These are phyloP conservation scores for Peronospora tabacina DNA, from an alignment of 352 stramenopile species.

Conservation along the genomic window DNA sequence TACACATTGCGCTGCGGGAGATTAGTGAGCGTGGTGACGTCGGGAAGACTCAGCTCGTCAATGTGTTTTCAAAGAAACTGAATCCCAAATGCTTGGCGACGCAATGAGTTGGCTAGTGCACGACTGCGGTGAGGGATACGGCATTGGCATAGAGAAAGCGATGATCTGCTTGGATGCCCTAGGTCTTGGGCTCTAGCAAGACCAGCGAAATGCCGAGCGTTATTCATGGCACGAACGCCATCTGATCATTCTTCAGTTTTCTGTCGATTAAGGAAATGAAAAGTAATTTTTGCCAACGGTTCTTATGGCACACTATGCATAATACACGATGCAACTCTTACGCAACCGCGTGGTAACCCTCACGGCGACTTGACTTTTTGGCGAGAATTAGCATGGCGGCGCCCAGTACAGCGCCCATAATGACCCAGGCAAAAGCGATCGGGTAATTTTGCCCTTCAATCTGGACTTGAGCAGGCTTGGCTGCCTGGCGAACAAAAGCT, in stretches of 20 bases:
- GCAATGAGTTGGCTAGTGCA: too few relatives aligned
- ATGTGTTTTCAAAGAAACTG: too few relatives aligned
- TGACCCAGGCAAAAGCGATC: constrained; percentile 27
- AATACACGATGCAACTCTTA: constrained; percentile 7
- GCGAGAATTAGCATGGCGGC: constrained; percentile 27
- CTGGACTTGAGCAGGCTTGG: constrained; percentile 1
- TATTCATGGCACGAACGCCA: too few relatives aligned
- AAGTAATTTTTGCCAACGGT: not conserved
- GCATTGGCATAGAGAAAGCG: too few relatives aligned
- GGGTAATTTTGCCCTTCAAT: constrained; percentile 7
- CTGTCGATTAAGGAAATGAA: not conserved
- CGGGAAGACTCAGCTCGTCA: too few relatives aligned
- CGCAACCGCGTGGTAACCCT: constrained; percentile 31
- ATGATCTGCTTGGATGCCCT: too few relatives aligned
- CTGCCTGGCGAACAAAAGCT: constrained; percentile 22
- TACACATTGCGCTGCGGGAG: too few relatives aligned
- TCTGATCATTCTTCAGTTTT: not conserved
- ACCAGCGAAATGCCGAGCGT: too few relatives aligned
- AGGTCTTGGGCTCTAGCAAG: too few relatives aligned
- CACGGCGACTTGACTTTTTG: constrained; percentile 29
- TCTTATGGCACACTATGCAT: not conserved
- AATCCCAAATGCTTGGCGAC: too few relatives aligned
- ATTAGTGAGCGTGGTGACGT: too few relatives aligned
- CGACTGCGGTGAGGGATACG: too few relatives aligned
- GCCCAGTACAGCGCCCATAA: constrained; percentile 33